A percentile compares a stretch with the other conserved stretches of the same genome.
Evolutionary conservation across 208 protist species (phyloP).

Genomic region (Endotrypanum monterogeii): DNA sequence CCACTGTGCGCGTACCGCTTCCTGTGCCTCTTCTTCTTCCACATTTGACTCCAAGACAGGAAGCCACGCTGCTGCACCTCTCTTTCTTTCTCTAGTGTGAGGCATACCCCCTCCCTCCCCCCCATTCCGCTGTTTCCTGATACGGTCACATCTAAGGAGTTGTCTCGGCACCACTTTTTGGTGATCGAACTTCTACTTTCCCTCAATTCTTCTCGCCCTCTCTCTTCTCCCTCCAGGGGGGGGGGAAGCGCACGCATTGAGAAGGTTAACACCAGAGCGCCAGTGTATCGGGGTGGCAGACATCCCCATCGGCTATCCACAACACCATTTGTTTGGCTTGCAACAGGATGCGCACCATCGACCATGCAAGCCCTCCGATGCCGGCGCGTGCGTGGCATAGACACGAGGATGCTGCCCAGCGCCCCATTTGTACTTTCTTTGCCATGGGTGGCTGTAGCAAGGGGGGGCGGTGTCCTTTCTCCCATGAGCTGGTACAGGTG

Average conservation of each 20-base stretch:
- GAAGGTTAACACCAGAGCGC: not conserved
- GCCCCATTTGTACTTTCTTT: constrained; percentile 55
- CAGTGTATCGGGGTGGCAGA: not conserved
- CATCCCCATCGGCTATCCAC: not conserved
- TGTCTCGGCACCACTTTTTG: not conserved
- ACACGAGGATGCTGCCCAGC: not conserved
- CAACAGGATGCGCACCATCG: not conserved
- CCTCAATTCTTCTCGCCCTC: not conserved
- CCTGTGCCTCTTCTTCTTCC: not conserved
- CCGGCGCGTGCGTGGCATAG: constrained; percentile 2
- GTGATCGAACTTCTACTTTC: not conserved
- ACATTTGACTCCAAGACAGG: not conserved
- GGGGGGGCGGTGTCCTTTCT: constrained; percentile 38
- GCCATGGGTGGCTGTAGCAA: constrained; percentile 53
- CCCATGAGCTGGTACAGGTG: constrained; percentile 46
- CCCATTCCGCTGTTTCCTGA: not conserved
- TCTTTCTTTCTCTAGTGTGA: not conserved
- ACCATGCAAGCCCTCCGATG: not conserved
- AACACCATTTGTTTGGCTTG: not conserved
- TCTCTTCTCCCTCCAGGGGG: too few species aligned
- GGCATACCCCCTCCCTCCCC: too few species aligned
- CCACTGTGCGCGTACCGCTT: not conserved
- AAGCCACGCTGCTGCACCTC: not conserved
- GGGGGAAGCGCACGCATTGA: not conserved
- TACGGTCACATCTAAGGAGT: not conserved